Percentiles rank a stretch among this genome's conserved stretches.
phyloP scores from a whole-genome alignment of 495 filamentous ascomycete species.

The Collariella sp. region DNA sequence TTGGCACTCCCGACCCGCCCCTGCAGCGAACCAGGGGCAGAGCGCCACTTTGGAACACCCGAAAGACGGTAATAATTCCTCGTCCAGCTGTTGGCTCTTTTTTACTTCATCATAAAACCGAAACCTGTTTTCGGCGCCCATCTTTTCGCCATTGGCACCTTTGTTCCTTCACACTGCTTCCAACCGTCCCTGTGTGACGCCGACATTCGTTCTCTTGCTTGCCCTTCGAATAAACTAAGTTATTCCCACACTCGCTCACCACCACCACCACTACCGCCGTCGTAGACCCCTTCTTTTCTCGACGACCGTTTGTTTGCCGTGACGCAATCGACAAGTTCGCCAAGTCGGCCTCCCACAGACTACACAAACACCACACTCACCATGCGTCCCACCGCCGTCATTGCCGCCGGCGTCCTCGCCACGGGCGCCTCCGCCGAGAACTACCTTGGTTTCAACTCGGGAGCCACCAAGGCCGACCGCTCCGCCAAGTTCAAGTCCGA shows the following conservation, averaged over 20 bases:
- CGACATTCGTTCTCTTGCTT: slow-evolving; percentile 9
- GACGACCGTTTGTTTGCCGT: not conserved
- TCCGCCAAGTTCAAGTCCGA: slow-evolving; percentile 43
- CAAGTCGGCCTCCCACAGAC: not conserved
- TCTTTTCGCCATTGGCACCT: not conserved
- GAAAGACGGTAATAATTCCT: slow-evolving; percentile 5
- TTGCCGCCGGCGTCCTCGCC: slow-evolving; percentile 27
- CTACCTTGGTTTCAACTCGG: slow-evolving; percentile 44
- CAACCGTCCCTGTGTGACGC: slow-evolving; percentile 14
- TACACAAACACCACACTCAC: not conserved
- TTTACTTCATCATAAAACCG: not conserved
- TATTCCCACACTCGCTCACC: slow-evolving; percentile 3
- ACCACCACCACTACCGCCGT: not conserved
- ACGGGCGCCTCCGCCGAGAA: slow-evolving; percentile 28
- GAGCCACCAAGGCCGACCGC: slow-evolving; percentile 35
- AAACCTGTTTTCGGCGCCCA: not conserved
- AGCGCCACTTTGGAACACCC: not conserved
- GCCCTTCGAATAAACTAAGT: not conserved
- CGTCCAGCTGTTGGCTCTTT: not conserved
- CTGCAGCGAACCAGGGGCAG: slow-evolving; percentile 1
- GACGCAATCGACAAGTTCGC: slow-evolving; percentile 17
- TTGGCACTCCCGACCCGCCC: slow-evolving; percentile 6
- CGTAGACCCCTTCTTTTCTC: not conserved
- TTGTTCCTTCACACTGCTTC: slow-evolving; percentile 1
- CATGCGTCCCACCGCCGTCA: slow-evolving; percentile 23